Evolutionary conservation across 2,329 filamentous ascomycete species (phyloP), one percentile per base, ranked within the genome.

Genomic region (Fusarium sp.): DNA sequence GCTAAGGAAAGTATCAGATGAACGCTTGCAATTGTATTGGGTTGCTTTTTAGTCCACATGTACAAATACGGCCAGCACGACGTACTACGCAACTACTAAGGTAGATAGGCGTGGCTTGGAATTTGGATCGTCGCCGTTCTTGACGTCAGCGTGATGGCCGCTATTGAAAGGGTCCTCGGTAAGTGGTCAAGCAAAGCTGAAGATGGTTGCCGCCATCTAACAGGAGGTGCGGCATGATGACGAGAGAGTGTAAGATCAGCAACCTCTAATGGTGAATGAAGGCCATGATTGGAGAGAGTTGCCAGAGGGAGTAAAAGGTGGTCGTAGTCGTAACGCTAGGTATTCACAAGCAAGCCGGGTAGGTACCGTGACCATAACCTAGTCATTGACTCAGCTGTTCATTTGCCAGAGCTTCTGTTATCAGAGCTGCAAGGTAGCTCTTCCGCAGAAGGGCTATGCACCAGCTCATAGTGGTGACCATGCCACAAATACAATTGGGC

Each of bases 81-180:
- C 62, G 56, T 33, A 53, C 22, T 22, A 22, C 22, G 22, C 6
- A 22, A 22, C 22, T 22, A 60, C 23, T 22, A 48, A 48, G 43
- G 43, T 39, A 62, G 53, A 37, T 25, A 50, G 43, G 25, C 49
- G 69, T 68, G 67, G 70, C 65, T 63, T 53, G 41, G 61, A 54
- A 52, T 44, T 41, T 59, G 47, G 70, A 70, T 68, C 63, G 53
- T 68, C 67, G 47, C 23, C 56, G 58, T 63, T 62, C 61, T 74
- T 73, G 73, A 75, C 73, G 73, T 75, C 73, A 75, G 65, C 55
- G 64, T 72, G 67, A 73, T 73, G 70, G 65, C 72, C 70, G 72
- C 71, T 55, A 72, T 68, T 71, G 43, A 53, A 62, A 62, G 27
- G 20, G 22, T 41, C 19, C 27, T 59, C 40, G 32, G 20, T 54